Percentiles rank a stretch among this genome's conserved stretches.
Evolutionary conservation across 352 stramenopile species (phyloP).

Genomic region (Discostella stelligera): DNA sequence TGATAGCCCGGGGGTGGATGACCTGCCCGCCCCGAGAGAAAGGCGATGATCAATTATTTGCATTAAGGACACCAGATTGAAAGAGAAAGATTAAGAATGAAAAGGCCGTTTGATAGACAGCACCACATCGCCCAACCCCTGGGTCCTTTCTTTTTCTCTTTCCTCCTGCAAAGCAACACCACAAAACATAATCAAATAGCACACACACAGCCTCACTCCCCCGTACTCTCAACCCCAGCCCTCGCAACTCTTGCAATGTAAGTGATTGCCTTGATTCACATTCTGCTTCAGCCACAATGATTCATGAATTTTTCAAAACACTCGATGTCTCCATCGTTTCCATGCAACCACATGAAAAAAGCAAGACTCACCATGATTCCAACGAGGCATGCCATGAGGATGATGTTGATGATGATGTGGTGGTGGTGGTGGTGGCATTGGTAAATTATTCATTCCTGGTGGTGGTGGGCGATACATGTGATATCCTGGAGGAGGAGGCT

Average conservation of each 20-base stretch:
- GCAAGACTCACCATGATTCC: slow-evolving; percentile 12
- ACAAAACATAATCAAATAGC: no score
- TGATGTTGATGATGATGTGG: slow-evolving; percentile 6
- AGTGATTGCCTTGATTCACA: neutral
- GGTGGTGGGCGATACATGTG: neutral
- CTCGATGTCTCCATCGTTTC: neutral
- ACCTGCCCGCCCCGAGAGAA: neutral
- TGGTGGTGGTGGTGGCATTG: neutral
- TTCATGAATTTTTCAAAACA: neutral
- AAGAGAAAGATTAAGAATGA: no score
- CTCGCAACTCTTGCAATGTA: neutral
- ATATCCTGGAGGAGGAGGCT: neutral
- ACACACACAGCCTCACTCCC: no score
- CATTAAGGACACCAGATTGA: no score
- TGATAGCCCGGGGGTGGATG: slow-evolving; percentile 24
- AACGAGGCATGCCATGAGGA: slow-evolving; percentile 10
- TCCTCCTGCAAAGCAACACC: no score
- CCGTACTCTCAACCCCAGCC: neutral
- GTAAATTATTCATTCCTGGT: no score
- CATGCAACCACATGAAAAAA: neutral
- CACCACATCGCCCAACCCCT: no score
- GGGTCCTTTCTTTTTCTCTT: no score
- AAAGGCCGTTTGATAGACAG: no score
- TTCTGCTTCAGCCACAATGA: no score
- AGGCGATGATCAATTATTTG: no score